A percentile compares a stretch with the other conserved stretches of the same genome.
Evolutionary conservation across 352 stramenopile species (phyloP).

Genomic region (Pythium brachiatum): DNA sequence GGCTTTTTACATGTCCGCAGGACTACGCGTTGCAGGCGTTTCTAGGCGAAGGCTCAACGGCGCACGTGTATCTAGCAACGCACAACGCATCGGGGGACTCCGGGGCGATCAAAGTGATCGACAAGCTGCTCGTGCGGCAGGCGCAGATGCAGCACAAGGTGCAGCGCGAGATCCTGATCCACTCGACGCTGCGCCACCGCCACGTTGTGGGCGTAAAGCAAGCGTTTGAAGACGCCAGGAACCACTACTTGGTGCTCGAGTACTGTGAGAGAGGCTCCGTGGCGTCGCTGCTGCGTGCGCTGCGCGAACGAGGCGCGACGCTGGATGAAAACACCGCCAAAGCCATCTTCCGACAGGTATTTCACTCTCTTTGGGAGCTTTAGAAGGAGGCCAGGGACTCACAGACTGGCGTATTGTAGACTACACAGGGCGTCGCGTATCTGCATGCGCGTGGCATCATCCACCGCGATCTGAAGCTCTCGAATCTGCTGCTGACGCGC

Average conservation of each 20-base stretch:
- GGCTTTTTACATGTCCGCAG: conserved; percentile 31
- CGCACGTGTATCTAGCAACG: conserved; percentile 72
- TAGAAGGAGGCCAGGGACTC: background rate
- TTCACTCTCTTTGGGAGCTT: background rate
- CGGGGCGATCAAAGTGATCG: conserved; percentile 83
- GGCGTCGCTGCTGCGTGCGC: conserved; percentile 35
- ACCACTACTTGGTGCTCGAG: conserved; percentile 77
- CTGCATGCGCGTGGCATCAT: conserved; percentile 63
- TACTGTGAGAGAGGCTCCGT: conserved; percentile 57
- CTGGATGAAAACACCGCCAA: conserved; percentile 50
- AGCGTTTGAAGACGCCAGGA: conserved; percentile 73
- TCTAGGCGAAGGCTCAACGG: conserved; percentile 69
- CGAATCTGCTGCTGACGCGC: conserved; percentile 63
- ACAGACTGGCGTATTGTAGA: conserved; percentile 15
- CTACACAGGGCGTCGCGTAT: conserved; percentile 50
- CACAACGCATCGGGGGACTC: conserved; percentile 27
- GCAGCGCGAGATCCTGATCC: conserved; percentile 69
- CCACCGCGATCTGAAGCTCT: conserved; percentile 76
- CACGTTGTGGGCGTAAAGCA: conserved; percentile 56
- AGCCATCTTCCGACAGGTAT: conserved; percentile 50
- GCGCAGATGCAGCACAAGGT: conserved; percentile 57
- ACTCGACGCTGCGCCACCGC: conserved; percentile 52
- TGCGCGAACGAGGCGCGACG: conserved; percentile 16
- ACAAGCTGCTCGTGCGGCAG: conserved; percentile 69
- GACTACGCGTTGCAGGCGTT: conserved; percentile 75